phyloP scores from a whole-genome alignment of 208 protist genomes.

The Acanthamoeba healyi region DNA sequence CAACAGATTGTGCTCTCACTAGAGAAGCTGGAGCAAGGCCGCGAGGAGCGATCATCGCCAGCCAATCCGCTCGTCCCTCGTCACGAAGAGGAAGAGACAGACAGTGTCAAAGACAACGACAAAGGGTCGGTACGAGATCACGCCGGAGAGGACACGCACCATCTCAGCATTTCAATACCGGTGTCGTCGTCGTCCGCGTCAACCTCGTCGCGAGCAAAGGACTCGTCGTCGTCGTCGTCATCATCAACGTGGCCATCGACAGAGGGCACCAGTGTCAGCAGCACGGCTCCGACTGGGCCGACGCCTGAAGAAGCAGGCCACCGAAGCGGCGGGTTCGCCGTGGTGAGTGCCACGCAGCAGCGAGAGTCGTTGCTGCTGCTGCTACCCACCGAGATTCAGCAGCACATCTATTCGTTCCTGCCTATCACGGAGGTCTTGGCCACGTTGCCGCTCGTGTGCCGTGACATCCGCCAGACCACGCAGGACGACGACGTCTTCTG shows the following conservation, averaged over 20 bases:
- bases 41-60: too few species aligned
- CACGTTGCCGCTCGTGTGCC: neutral
- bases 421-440: neutral
- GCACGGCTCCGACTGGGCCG: neutral
- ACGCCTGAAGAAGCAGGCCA: neutral
- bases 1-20: too few species aligned
- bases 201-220: too few species aligned
- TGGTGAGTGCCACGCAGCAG: neutral
- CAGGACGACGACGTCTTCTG: slow-evolving; percentile 50
- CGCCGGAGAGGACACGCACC: neutral
- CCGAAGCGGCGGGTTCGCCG: neutral
- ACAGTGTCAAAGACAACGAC: too few species aligned
- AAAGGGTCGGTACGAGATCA: neutral
- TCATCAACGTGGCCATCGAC: too few species aligned
- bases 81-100: too few species aligned
- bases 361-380: slow-evolving; percentile 4
- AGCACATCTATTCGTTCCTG: slow-evolving; percentile 36
- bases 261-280: neutral
- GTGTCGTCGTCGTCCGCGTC: neutral
- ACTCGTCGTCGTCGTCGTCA: too few species aligned
- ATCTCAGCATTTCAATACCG: too few species aligned
- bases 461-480: neutral
- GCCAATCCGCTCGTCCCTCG: too few species aligned
- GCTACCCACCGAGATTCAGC: slow-evolving; percentile 26
- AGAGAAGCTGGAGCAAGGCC: too few species aligned